These are phyloP conservation scores for Rhynchosporium agropyri DNA, from an alignment of 2,329 filamentous ascomycete species.

Conservation along the genomic window DNA sequence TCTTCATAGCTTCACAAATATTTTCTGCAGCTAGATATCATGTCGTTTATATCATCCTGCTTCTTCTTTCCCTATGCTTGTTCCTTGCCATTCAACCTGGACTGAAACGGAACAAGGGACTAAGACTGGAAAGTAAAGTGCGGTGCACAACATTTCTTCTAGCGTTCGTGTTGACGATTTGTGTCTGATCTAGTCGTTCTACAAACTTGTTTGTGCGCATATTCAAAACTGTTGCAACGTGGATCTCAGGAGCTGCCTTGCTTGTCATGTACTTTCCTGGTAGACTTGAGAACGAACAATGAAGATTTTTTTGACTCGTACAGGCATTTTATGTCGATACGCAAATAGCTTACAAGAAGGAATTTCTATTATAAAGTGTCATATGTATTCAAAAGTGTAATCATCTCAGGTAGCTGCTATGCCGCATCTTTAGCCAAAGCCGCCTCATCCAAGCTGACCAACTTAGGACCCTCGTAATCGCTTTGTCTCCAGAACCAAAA, in stretches of 20 bases:
- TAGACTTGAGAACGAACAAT: too few relatives aligned
- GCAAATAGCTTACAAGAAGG: too few relatives aligned
- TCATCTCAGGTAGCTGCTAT: slow-evolving; percentile 4
- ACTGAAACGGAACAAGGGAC: not conserved
- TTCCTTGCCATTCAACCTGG: not conserved
- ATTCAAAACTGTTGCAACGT: not conserved
- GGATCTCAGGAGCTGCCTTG: not conserved
- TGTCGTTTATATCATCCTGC: not conserved
- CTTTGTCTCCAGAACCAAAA: slow-evolving; percentile 46
- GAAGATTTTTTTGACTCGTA: too few relatives aligned
- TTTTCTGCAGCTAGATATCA: slow-evolving; percentile 7
- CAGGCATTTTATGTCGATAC: too few relatives aligned
- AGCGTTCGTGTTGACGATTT: not conserved
- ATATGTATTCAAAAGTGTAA: slow-evolving; percentile 7
- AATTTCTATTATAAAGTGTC: slow-evolving; percentile 2
- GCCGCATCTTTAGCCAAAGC: slow-evolving; percentile 17
- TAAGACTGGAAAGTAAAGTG: not conserved
- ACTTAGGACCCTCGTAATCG: slow-evolving; percentile 15
- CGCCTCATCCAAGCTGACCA: slow-evolving; percentile 17
- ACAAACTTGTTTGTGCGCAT: not conserved
- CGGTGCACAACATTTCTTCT: not conserved
- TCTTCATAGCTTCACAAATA: slow-evolving; percentile 24
- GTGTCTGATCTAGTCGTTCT: not conserved
- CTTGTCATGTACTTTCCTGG: not conserved
- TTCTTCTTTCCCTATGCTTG: not conserved